Conservation (phyloP, 1,284 basidiomycete genomes). For the Puccinia hordei region DNA sequence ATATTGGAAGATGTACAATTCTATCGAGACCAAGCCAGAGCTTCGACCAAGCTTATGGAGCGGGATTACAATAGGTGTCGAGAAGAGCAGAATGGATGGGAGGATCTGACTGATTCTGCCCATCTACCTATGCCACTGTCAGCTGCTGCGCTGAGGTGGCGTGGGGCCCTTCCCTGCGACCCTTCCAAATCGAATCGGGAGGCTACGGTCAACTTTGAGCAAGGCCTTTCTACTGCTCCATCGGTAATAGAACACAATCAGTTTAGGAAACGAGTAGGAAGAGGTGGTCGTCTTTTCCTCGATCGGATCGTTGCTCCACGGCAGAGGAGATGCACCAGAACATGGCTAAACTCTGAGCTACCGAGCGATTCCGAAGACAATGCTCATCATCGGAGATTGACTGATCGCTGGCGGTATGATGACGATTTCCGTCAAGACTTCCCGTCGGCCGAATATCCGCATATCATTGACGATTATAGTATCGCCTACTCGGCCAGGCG, state of each 20-base stretch:
- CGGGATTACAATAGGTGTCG: conserved; percentile 69
- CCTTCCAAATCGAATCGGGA: conserved; percentile 56
- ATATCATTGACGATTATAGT: conserved; percentile 47
- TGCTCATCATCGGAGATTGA: conserved; percentile 61
- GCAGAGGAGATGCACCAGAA: conserved; percentile 54
- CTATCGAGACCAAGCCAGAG: conserved; percentile 65
- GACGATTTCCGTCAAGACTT: conserved; percentile 53
- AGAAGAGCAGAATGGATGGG: conserved; percentile 72
- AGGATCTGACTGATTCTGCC: conserved; percentile 79
- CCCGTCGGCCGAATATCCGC: conserved; percentile 29
- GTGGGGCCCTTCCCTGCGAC: conserved; percentile 59
- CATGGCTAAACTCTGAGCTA: conserved; percentile 54
- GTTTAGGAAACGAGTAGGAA: conserved; percentile 74
- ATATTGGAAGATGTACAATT: conserved; percentile 65
- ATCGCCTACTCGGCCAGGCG: conserved; percentile 29
- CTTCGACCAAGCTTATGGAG: conserved; percentile 71
- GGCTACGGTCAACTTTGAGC: conserved; percentile 56
- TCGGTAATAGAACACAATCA: conserved; percentile 54
- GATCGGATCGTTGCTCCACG: conserved; percentile 68
- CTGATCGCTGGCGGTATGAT: conserved; percentile 73
- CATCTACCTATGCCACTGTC: conserved; percentile 67
- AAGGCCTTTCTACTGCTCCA: conserved; percentile 54
- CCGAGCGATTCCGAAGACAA: conserved; percentile 57
- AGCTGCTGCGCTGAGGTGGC: conserved; percentile 61
- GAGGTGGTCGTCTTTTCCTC: conserved; percentile 75